Evolutionary conservation across 2,329 filamentous ascomycete species (phyloP), one percentile per base, ranked within the genome.

Genomic region (Diaporthe caulivora): DNA sequence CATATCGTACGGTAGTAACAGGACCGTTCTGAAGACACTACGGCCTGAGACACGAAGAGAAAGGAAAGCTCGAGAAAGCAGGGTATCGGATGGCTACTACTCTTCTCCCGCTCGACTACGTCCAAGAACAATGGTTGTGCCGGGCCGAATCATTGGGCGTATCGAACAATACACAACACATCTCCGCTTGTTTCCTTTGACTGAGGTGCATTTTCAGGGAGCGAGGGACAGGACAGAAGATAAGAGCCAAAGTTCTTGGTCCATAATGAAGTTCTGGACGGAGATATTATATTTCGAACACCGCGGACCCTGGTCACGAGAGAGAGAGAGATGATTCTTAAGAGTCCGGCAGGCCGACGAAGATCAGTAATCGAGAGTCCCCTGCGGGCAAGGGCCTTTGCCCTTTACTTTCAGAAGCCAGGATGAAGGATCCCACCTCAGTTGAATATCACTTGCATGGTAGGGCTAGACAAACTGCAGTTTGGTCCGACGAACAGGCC

Each of bases 1-100:
- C 9, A 13, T 62, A 42, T 44, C 57, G 15, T 29, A 37, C 15
- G 57, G 37, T 7, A 62, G 57, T 9, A 62, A 62, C 24, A 62
- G 57, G 37, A 62, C 57, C 40, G 13, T 62, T 62, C 24, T 62
- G n/a, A 37, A 62, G 57, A 62, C 57, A 21, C 31, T 62, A 6
- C 57, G 37, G 6, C 2, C 10, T 17, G 57, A 62, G 57, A 44
- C 57, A 40, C 24, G 37, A 29, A 21, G 4, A 9, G 37, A 17
- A 13, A 26, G 26, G 1, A 29, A 42, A 62, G 24, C 17, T 13
- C 57, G 57, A 6, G 4, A 44, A 21, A 24, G 18, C 3, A 17
- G 57, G 18, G 37, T 62, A 10, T 15, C 3, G 1, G 24, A 62
- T 15, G 37, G 57, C 8, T 44, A 62, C 57, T 44, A 62, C 13